A percentile compares a stretch with the other conserved stretches of the same genome.
Evolutionary conservation across 257 asterid species (phyloP).

Genomic region (Solanum acaule): DNA sequence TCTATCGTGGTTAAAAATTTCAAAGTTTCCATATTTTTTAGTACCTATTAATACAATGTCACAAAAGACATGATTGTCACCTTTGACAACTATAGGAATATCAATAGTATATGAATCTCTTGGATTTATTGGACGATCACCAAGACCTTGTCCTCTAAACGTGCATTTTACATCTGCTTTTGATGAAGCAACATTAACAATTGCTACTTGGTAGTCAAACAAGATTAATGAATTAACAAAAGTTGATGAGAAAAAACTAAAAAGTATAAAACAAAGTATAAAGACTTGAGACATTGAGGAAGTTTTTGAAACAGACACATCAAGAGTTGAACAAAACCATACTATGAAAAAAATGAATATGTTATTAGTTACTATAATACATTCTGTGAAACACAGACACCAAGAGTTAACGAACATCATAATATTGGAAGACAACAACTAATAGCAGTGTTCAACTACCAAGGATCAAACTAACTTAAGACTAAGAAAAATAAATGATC

Average conservation of each 20-base stretch:
- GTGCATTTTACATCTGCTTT: background rate
- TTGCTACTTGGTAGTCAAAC: background rate
- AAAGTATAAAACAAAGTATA: background rate
- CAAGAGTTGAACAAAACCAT: too few species aligned
- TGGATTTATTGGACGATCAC: background rate
- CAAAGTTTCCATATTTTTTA: background rate
- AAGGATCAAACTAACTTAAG: too few species aligned
- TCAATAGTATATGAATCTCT: background rate
- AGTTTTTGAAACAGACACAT: too few species aligned
- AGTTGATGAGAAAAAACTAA: background rate
- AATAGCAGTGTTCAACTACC: too few species aligned
- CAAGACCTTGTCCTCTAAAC: background rate
- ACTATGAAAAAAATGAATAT: too few species aligned
- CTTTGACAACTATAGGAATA: background rate
- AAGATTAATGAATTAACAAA: background rate
- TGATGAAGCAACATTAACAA: background rate
- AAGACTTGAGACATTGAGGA: background rate
- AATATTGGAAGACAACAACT: too few species aligned
- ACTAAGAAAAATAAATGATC: too few species aligned
- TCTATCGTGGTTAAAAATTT: background rate
- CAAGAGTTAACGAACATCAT: too few species aligned
- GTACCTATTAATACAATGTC: background rate
- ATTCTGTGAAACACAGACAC: too few species aligned
- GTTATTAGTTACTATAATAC: too few species aligned
- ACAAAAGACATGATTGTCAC: background rate